Percentiles rank a stretch among this genome's conserved stretches.
phyloP scores from a whole-genome alignment of 2,329 filamentous ascomycete species.

The Venturia pyrina region DNA sequence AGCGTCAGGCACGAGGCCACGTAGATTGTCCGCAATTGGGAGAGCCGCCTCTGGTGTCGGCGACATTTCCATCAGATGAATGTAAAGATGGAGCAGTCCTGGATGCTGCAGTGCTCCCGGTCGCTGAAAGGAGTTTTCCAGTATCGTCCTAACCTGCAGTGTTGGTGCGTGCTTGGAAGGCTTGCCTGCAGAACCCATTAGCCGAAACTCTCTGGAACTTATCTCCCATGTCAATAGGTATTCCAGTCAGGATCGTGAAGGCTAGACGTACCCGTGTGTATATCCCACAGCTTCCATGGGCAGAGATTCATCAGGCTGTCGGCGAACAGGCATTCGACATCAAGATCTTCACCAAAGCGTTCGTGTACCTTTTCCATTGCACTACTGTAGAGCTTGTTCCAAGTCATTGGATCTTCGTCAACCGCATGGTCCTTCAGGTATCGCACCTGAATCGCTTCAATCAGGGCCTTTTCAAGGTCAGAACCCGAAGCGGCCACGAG shows the following conservation, averaged over 20 bases:
- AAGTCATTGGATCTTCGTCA: slow-evolving; percentile 39
- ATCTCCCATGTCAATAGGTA: neutral
- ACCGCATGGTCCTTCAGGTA: slow-evolving; percentile 47
- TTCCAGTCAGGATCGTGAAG: neutral
- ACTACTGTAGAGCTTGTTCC: slow-evolving; percentile 51
- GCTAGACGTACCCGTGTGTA: slow-evolving; percentile 30
- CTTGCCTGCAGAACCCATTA: slow-evolving; percentile 27
- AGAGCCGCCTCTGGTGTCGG: slow-evolving; percentile 52
- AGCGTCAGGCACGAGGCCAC: slow-evolving; percentile 55
- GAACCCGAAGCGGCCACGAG: slow-evolving; percentile 30
- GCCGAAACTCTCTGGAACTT: neutral
- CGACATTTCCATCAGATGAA: slow-evolving; percentile 73
- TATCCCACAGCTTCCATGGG: slow-evolving; percentile 56
- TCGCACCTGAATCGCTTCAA: slow-evolving; percentile 50
- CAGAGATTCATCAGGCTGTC: slow-evolving; percentile 58
- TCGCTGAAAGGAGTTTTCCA: slow-evolving; percentile 48
- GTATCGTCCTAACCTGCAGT: slow-evolving; percentile 45
- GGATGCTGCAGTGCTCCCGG: slow-evolving; percentile 48
- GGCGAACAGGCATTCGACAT: slow-evolving; percentile 53
- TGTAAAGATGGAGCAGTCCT: slow-evolving; percentile 64
- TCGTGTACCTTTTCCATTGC: slow-evolving; percentile 49
- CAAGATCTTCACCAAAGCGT: slow-evolving; percentile 46
- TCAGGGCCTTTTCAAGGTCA: slow-evolving; percentile 49
- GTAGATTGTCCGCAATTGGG: slow-evolving; percentile 50
- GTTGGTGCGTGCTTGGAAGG: slow-evolving; percentile 47